Conservation (phyloP, 768 basidiomycete genomes). For the Boletus coccyginus region DNA sequence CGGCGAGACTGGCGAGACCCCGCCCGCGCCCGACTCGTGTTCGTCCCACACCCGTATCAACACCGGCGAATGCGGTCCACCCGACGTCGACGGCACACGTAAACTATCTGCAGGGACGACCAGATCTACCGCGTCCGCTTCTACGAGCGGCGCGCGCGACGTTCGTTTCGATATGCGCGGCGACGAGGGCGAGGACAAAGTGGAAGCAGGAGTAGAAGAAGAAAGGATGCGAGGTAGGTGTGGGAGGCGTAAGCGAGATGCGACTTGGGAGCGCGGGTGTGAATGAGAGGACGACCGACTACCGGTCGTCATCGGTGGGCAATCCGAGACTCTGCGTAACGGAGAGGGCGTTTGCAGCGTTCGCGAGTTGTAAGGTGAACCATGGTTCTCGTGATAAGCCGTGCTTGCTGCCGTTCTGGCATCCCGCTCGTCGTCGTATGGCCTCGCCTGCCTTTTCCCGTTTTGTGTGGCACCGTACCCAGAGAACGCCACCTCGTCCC, state of each 20-base stretch:
- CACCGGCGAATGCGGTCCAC: slow-evolving; percentile 11
- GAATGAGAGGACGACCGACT: slow-evolving; percentile 12
- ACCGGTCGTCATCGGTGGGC: slow-evolving; percentile 4
- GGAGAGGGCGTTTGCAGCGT: slow-evolving; percentile 9
- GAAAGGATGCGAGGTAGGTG: slow-evolving; percentile 2
- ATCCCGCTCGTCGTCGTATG: slow-evolving; percentile 3
- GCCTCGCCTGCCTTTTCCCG: slow-evolving; percentile 3
- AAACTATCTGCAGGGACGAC: slow-evolving; percentile 45
- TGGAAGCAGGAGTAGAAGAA: neutral
- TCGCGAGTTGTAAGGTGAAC: neutral
- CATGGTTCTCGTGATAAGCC: no score
- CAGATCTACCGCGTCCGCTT: slow-evolving; percentile 83
- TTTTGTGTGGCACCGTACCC: slow-evolving; percentile 30
- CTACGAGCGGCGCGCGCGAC: slow-evolving; percentile 18
- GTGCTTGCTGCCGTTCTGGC: slow-evolving; percentile 16
- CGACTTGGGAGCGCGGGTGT: neutral
- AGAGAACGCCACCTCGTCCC: neutral
- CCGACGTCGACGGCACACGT: slow-evolving; percentile 16
- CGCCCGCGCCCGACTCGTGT: neutral
- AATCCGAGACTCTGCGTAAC: slow-evolving; percentile 3
- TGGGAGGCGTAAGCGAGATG: slow-evolving; percentile 12
- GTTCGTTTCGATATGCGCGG: slow-evolving; percentile 5
- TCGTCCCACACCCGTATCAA: slow-evolving; percentile 30
- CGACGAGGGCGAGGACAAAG: neutral
- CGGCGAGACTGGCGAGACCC: neutral